phyloP scores from a whole-genome alignment of 2,329 filamentous ascomycete genomes.

The Arachnopeziza araneosa region DNA sequence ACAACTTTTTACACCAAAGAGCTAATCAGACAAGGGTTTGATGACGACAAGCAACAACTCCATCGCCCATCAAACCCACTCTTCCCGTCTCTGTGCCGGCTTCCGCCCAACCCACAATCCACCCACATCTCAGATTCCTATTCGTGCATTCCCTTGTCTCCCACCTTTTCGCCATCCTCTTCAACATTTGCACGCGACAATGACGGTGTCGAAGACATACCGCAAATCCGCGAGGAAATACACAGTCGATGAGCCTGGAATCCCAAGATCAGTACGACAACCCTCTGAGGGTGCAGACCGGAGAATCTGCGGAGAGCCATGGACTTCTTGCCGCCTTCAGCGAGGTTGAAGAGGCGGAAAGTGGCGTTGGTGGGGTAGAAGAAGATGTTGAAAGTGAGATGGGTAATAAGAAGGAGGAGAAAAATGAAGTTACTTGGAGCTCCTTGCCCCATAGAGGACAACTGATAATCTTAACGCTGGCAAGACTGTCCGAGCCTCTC shows the following conservation, averaged over 20 bases:
- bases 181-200: neutral
- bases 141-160: neutral
- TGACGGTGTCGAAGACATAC: neutral
- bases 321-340: neutral
- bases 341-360: neutral
- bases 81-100: neutral
- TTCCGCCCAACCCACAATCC: neutral
- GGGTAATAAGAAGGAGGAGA: slow-evolving; percentile 7
- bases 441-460: slow-evolving; percentile 76
- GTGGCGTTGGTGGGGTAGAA: neutral
- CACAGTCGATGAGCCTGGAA: neutral
- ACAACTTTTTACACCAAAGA: neutral
- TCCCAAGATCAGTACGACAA: neutral
- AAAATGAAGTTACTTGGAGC: slow-evolving; percentile 54
- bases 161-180: neutral
- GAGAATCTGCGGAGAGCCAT: neutral
- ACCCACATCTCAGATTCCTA: neutral
- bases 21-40: neutral
- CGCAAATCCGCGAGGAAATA: neutral
- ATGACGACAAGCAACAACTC: neutral
- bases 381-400: neutral
- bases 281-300: neutral
- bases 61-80: neutral
- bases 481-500: slow-evolving; percentile 76
- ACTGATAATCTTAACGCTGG: slow-evolving; percentile 70